Percentiles rank a stretch among this genome's conserved stretches.
Conservation (phyloP, 2,329 filamentous ascomycete species). For the Dothideomycetes sp. region DNA sequence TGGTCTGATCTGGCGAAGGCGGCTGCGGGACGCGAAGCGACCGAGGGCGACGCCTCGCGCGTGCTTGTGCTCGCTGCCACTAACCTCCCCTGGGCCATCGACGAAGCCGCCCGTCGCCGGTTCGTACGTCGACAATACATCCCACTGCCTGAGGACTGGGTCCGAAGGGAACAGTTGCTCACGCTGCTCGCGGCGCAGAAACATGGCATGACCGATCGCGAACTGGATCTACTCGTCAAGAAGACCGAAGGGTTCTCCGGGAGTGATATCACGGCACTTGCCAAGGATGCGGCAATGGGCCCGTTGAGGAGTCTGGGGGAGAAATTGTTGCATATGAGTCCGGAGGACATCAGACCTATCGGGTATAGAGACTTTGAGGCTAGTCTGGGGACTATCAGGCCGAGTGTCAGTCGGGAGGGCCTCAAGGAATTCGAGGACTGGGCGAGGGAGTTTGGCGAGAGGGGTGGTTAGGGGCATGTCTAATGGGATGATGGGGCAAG, state of each 20-base stretch:
- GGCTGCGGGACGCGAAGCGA: conserved; percentile 70
- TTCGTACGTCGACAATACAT: conserved; percentile 96
- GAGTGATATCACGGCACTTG: conserved; percentile 89
- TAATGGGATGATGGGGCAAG: no score
- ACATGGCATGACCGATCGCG: conserved; percentile 59
- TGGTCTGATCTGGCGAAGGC: conserved; percentile 92
- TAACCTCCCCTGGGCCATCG: conserved; percentile 94
- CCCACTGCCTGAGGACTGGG: conserved; percentile 75
- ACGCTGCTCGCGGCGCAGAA: conserved; percentile 81
- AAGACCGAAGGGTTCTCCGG: conserved; percentile 97
- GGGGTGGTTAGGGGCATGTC: no score
- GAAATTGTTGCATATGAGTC: conserved; percentile 77
- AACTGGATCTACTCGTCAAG: conserved; percentile 63
- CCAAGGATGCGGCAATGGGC: conserved; percentile 97
- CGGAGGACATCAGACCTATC: conserved; percentile 89
- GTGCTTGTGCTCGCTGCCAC: conserved; percentile 92
- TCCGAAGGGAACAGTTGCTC: conserved; percentile 65
- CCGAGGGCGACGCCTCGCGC: conserved; percentile 67
- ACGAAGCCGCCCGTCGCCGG: conserved; percentile 80
- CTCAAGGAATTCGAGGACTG: conserved; percentile 87
- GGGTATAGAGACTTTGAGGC: conserved; percentile 71
- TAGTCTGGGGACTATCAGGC: conserved; percentile 74
- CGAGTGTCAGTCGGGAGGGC: conserved; percentile 77
- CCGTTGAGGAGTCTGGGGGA: conserved; percentile 84
- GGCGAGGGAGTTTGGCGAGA: conserved; percentile 85